Percentiles rank a stretch among this genome's conserved stretches.
These are phyloP conservation scores for Mycena vitilis DNA, from an alignment of 768 basidiomycete species.

Conservation along the genomic window DNA sequence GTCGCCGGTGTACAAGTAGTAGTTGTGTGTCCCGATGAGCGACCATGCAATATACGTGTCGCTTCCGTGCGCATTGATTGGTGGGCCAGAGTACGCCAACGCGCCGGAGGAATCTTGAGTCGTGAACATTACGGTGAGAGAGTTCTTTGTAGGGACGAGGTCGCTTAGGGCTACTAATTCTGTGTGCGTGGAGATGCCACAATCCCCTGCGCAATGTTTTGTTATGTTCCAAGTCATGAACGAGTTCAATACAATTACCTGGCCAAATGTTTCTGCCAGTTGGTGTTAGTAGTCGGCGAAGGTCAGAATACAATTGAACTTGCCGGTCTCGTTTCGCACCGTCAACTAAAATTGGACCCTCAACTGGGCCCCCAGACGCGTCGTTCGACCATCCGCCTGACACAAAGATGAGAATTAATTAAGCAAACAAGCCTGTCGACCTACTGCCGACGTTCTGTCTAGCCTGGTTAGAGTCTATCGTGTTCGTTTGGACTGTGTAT, in stretches of 20 bases:
- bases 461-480: conserved; percentile 51
- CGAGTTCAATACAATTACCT: conserved; percentile 19
- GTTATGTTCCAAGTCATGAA: background rate
- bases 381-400: conserved; percentile 59
- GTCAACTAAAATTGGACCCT: conserved; percentile 64
- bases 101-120: conserved; percentile 61
- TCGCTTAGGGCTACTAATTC: conserved; percentile 50
- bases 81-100: conserved; percentile 57
- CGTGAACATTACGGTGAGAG: conserved; percentile 61
- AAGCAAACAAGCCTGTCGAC: background rate
- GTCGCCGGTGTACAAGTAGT: conserved; percentile 62
- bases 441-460: conserved; percentile 40
- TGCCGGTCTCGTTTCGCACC: conserved; percentile 65
- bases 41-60: conserved; percentile 66
- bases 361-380: conserved; percentile 58
- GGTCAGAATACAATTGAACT: conserved; percentile 12
- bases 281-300: background rate
- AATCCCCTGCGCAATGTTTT: conserved; percentile 44
- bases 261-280: conserved; percentile 45
- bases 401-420: background rate
- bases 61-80: conserved; percentile 48
- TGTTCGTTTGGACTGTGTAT: conserved; percentile 65
- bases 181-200: conserved; percentile 56
- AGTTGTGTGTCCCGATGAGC: conserved; percentile 55
- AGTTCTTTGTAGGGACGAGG: conserved; percentile 55